Evolutionary conservation across 345 rosid genomes (phyloP), one percentile per base, ranked within the genome.

Genomic region (Citrus sp.): DNA sequence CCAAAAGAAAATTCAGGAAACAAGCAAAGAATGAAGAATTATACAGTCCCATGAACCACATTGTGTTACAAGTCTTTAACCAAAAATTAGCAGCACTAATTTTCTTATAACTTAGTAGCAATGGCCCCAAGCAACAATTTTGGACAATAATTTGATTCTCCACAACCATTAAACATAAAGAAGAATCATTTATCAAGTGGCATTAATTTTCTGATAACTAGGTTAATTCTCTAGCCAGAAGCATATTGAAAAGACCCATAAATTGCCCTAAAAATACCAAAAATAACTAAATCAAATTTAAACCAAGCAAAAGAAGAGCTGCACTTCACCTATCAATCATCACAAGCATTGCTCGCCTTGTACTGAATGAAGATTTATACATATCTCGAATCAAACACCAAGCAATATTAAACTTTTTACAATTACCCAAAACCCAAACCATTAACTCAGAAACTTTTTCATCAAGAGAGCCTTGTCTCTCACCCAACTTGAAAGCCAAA

Each of bases 331-430:
- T 84, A 78, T 93, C 97, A 84, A 93, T 92, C 94, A 95, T 89
- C 18, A 89, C 81, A 77, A 93, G 90, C 97, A 93, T 90, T 14
- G 94, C 83, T 21, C 80, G 87, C 81, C 93, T 80, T 62, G 88
- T 83, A 73, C 83, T 89, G 79, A 81, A 78, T 3, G 87, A 85
- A 56, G 80, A 83, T 67, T 82, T 88, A 83, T 85, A 86, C 84
- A 88, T 80, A 71, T 95, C 93, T 67, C 92, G 89, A 71, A 93
- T 88, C 88, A 95, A 84, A 84, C 90, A 85, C 98, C 97, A 93
- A 80, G 92, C 94, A 55, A 82, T 87, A 68, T 86, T 89, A 76
- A 92, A 93, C 92, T 95, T 92, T 64, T 81, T 84, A 74, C 88
- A 89, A 77, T 80, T 84, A 69, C 97, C 96, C 85, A 92, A 84